Base-by-base conservation (phyloP, 148 eudicot species). In the Rhododendron ferrugineum region DNA sequence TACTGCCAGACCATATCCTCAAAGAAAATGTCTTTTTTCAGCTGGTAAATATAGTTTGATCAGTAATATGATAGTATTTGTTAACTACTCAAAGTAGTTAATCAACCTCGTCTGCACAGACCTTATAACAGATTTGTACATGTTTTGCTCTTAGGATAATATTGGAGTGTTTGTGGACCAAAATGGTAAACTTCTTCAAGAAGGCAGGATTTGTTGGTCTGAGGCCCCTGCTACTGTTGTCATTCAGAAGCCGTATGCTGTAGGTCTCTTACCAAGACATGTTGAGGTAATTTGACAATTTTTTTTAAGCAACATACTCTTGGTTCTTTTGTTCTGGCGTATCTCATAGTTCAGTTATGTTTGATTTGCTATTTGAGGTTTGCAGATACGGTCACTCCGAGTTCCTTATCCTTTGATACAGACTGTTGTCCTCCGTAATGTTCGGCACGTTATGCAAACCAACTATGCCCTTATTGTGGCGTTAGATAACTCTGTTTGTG, bases 191-290 rank as follows among this genome's bases (percentile, higher is more conserved):
- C 94, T 95, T 84, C 94, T 96, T 62, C 96, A 92, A 84, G 99
- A 93, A 86, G 99, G 98, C 85, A 92, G 96, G 91, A 86, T 97
- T 88, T 92, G 94, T 89, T 97, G 99, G 99, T 97, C 98, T 52
- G 99, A 97, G 89, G 93, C 98, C 84, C 99, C 99, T 56, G 81
- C 94, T 75, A 84, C 92, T 84, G 88, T 97, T 85, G 89, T 92
- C 42, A 95, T 93, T 84, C 96, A 97, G 85, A 92, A 92, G 90
- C 99, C 98, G 50, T 97, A 97, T 88, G 96, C 94, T 82, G 84
- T 94, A 85, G 99, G 94, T 85, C 96, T 97, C 89, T 91, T 97
- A 88, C 93, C 98, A 66, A 95, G 96, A 86, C 96, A 97, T 87
- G 86, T 97, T 82, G 99, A 97, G 99, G 99, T 95, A 82, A 82